phyloP scores from a whole-genome alignment of 2,329 filamentous ascomycete genomes.

The Canariomyces notabilis region DNA sequence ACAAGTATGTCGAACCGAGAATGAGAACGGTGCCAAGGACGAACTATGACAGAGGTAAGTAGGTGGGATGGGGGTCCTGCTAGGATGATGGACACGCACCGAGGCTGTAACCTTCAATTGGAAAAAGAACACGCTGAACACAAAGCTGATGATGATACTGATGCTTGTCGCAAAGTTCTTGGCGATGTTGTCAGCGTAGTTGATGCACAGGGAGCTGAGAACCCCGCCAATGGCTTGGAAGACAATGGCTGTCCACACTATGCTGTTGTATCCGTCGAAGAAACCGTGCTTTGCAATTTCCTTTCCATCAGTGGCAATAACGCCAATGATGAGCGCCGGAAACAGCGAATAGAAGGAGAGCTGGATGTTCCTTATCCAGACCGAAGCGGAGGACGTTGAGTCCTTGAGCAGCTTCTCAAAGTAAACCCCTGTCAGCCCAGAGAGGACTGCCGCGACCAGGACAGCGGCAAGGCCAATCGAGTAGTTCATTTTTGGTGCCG shows the following conservation, averaged over 20 bases:
- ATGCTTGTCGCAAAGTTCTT: constrained; percentile 93
- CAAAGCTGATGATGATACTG: constrained; percentile 80
- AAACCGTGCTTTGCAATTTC: constrained; percentile 81
- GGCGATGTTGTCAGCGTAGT: constrained; percentile 81
- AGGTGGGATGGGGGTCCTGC: background rate
- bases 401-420: constrained; percentile 92
- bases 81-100: constrained; percentile 47
- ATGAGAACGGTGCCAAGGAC: constrained; percentile 74
- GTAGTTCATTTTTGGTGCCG: constrained; percentile 61
- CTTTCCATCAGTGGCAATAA: constrained; percentile 80
- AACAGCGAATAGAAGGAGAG: constrained; percentile 92
- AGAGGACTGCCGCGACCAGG: constrained; percentile 70
- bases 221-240: constrained; percentile 82
- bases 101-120: constrained; percentile 67
- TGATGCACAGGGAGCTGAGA: constrained; percentile 75
- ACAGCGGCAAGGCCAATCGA: constrained; percentile 76
- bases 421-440: constrained; percentile 79
- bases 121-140: constrained; percentile 83
- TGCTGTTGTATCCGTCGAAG: constrained; percentile 89
- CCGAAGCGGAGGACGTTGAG: constrained; percentile 65
- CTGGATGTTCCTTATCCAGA: constrained; percentile 95
- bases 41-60: constrained; percentile 53
- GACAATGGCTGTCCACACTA: constrained; percentile 80
- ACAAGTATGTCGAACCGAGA: constrained; percentile 77
- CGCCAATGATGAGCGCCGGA: constrained; percentile 78